Base-by-base conservation (phyloP, 2,329 filamentous ascomycete species). In the Tolypocladium ophioglossoides region DNA sequence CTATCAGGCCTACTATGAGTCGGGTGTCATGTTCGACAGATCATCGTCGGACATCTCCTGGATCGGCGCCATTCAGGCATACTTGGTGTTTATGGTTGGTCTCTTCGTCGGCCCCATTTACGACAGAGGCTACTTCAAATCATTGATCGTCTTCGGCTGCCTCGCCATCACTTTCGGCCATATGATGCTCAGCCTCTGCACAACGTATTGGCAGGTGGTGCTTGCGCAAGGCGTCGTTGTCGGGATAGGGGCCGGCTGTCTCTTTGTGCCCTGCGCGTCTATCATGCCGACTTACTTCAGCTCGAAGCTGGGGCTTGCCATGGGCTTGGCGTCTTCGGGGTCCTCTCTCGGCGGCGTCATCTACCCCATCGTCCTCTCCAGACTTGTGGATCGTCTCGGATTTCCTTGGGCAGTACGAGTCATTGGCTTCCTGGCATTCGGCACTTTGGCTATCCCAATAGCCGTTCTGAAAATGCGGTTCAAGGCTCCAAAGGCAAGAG, bases 1-100 rank as follows among this genome's bases (percentile, higher is more conserved):
- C 2, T 84, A 78, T 58, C 78, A 83, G 58, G 74, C 74, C 2
- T 80, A 80, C 66, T 83, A 83, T 58, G 62, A 68, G 52, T 69
- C 66, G 37, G 70, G 65, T 11, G 64, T 49, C 20, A 51, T 61
- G 10, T 57, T 54, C 3, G 10, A 52, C 67, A 68, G 57, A 58
- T 68, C 48, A 55, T 78, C 61, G 53, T 62, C 54, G 48, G 61
- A 22, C 62, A 72, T 57, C n/a, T 62, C 62, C 0, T 66, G 64
- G 63, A 74, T 79, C 18, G 76, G 76, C 18, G 73, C 74, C 5
- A 59, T 77, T 7, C 76, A 79, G 54, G 67, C 67, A 1, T 76
- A 74, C 46, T 62, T 80, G 4, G 67, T 80, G n/a, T 52, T 62
- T 27, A 39, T 70, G 57, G 55, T 61, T 2, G 64, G 62, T 40